A percentile compares a stretch with the other conserved stretches of the same genome.
phyloP scores from a whole-genome alignment of 2,329 filamentous ascomycete species.

The Stagonosporopsis vannaccii region DNA sequence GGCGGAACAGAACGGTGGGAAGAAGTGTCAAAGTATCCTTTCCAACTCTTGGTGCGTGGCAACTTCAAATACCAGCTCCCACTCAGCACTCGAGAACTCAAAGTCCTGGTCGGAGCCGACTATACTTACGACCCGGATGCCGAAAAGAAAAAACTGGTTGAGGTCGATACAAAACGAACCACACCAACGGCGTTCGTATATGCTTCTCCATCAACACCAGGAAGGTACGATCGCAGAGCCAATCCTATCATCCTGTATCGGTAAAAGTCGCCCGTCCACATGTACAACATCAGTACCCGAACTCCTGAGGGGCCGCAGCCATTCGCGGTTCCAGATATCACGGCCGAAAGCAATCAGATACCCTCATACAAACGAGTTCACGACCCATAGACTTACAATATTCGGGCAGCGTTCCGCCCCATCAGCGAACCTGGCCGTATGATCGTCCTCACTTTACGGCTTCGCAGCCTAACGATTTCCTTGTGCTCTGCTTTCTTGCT shows the following conservation, averaged over 20 bases:
- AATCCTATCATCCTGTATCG: constrained; percentile 18
- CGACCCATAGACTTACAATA: constrained; percentile 44
- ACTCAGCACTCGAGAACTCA: constrained; percentile 62
- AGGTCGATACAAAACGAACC: constrained; percentile 6
- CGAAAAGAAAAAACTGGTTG: constrained; percentile 43
- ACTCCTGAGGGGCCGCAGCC: constrained; percentile 22
- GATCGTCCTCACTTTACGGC: constrained; percentile 14
- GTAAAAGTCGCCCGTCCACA: constrained; percentile 24
- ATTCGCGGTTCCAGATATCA: constrained; percentile 24
- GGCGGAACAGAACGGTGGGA: constrained; percentile 90
- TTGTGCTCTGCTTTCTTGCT: constrained; percentile 15
- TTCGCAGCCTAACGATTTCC: constrained; percentile 19
- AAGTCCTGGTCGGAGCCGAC: constrained; percentile 56
- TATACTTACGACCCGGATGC: constrained; percentile 47
- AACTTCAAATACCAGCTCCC: constrained; percentile 82
- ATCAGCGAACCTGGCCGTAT: constrained; percentile 11
- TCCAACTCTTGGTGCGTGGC: constrained; percentile 90
- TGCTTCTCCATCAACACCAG: constrained; percentile 36
- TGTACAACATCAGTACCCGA: constrained; percentile 30
- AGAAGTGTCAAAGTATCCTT: constrained; percentile 86
- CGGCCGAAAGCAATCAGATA: constrained; percentile 44
- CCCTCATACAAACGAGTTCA: constrained; percentile 48
- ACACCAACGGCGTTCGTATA: constrained; percentile 11
- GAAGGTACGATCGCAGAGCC: constrained; percentile 42
- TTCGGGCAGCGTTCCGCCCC: constrained; percentile 3